Percentiles rank a stretch among this genome's conserved stretches.
phyloP scores from a whole-genome alignment of 2,329 filamentous ascomycete genomes.

The Aspergillus niger region DNA sequence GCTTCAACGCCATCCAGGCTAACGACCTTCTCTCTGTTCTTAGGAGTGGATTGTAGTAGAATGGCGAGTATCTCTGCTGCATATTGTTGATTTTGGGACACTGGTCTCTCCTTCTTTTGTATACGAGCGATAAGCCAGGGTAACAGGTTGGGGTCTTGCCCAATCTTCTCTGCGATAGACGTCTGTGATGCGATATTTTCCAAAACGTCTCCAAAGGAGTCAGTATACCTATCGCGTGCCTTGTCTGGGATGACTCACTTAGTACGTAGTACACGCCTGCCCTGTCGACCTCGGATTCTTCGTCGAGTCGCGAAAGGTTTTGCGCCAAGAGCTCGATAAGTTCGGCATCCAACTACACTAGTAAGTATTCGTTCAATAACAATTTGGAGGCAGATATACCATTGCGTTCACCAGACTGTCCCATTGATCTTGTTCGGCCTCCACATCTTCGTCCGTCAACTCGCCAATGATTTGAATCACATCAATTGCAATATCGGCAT shows the following conservation, averaged over 20 bases:
- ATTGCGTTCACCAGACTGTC: conserved; percentile 68
- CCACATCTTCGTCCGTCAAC: conserved; percentile 89
- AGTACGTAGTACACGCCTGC: conserved; percentile 85
- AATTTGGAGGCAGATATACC: conserved; percentile 33
- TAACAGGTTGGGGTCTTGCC: conserved; percentile 66
- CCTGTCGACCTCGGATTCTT: conserved; percentile 70
- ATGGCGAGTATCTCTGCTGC: conserved; percentile 90
- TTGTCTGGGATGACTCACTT: conserved; percentile 34
- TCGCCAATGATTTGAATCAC: conserved; percentile 87
- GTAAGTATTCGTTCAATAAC: conserved; percentile 19
- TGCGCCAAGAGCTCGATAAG: conserved; percentile 47
- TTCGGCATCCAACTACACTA: conserved; percentile 42
- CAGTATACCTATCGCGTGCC: conserved; percentile 3
- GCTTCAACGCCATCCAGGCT: conserved; percentile 72
- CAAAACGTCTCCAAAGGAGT: conserved; percentile 58
- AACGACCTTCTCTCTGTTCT: conserved; percentile 66
- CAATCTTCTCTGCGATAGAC: conserved; percentile 70
- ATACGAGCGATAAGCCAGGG: conserved; percentile 77
- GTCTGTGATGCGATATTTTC: conserved; percentile 81
- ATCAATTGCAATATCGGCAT: conserved; percentile 93
- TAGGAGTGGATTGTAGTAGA: conserved; percentile 71
- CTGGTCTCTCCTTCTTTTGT: conserved; percentile 65
- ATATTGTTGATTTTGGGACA: conserved; percentile 94
- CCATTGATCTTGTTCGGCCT: conserved; percentile 80
- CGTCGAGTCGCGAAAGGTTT: conserved; percentile 75